A percentile compares a stretch with the other conserved stretches of the same genome.
phyloP scores from a whole-genome alignment of 1,284 basidiomycete species.

The Ganoderma sp. region DNA sequence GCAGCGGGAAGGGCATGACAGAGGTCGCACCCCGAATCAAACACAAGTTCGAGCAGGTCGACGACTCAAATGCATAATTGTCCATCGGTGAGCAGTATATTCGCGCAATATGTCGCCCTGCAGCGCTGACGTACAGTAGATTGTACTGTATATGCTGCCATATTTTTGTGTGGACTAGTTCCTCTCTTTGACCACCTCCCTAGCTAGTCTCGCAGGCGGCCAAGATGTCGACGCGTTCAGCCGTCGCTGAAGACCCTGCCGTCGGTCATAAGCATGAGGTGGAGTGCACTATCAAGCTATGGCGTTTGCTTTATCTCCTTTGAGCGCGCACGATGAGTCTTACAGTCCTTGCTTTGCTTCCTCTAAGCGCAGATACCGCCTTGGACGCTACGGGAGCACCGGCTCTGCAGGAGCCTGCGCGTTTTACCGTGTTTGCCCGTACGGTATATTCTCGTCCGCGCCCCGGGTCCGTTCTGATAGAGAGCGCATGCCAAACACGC shows the following conservation, averaged over 20 bases:
- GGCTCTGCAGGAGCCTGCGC: background rate
- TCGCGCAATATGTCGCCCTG: background rate
- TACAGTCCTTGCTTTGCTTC: slow-evolving; percentile 14
- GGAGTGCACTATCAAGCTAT: slow-evolving; percentile 23
- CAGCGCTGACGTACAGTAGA: slow-evolving; percentile 14
- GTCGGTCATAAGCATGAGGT: background rate
- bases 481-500: background rate
- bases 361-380: slow-evolving; percentile 19
- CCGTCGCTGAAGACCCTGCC: background rate
- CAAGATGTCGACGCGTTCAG: background rate
- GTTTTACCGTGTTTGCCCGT: background rate
- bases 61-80: slow-evolving; percentile 42
- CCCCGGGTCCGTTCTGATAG: background rate
- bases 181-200: slow-evolving; percentile 15
- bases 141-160: slow-evolving; percentile 24
- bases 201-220: background rate
- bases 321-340: slow-evolving; percentile 15
- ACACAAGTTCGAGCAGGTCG: slow-evolving; percentile 75
- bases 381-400: background rate
- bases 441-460: background rate
- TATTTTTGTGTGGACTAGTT: slow-evolving; percentile 19
- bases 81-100: slow-evolving; percentile 14
- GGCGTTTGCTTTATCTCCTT: slow-evolving; percentile 12
- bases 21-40: slow-evolving; percentile 75
- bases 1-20: slow-evolving; percentile 93